Conservation (phyloP, 2,329 filamentous ascomycete species). For the Tolypocladium album region DNA sequence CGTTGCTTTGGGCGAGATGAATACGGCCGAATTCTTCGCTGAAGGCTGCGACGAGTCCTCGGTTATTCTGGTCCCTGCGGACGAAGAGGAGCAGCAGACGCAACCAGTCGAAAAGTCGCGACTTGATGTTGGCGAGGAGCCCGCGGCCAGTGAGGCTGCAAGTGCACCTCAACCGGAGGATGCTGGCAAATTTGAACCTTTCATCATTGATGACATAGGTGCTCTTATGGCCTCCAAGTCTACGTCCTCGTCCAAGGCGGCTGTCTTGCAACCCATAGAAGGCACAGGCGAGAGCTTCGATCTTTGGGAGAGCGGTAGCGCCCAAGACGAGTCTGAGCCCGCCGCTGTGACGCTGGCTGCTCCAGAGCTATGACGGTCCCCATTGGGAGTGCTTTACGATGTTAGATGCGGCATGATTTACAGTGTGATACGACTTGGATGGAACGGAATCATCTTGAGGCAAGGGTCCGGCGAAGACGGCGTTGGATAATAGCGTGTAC, state of each 20-base stretch:
- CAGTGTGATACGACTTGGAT: neutral
- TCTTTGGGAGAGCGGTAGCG: conserved; percentile 61
- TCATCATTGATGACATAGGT: conserved; percentile 17
- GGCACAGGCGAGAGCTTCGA: conserved; percentile 52
- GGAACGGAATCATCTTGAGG: neutral
- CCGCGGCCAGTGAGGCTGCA: conserved; percentile 2
- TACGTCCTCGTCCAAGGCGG: conserved; percentile 29
- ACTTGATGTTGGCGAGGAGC: neutral
- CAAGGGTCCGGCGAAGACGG: neutral
- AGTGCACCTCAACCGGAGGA: conserved; percentile 9
- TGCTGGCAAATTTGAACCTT: conserved; percentile 10
- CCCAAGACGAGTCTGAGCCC: conserved; percentile 43
- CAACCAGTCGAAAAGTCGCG: conserved; percentile 1
- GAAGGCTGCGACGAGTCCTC: conserved; percentile 53
- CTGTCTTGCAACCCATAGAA: conserved; percentile 43
- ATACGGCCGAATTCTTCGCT: conserved; percentile 56
- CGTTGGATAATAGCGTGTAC: neutral
- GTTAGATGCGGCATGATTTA: neutral
- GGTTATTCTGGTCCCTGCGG: conserved; percentile 50
- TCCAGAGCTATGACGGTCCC: neutral
- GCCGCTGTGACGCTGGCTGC: neutral
- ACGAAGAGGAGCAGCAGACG: conserved; percentile 32
- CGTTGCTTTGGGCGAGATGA: conserved; percentile 55
- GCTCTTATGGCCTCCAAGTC: conserved; percentile 24
- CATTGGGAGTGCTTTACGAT: neutral